Percentiles rank a stretch among this genome's conserved stretches.
Evolutionary conservation across 2,329 filamentous ascomycete species (phyloP).

Genomic region (Aspergillus thermomutatus): DNA sequence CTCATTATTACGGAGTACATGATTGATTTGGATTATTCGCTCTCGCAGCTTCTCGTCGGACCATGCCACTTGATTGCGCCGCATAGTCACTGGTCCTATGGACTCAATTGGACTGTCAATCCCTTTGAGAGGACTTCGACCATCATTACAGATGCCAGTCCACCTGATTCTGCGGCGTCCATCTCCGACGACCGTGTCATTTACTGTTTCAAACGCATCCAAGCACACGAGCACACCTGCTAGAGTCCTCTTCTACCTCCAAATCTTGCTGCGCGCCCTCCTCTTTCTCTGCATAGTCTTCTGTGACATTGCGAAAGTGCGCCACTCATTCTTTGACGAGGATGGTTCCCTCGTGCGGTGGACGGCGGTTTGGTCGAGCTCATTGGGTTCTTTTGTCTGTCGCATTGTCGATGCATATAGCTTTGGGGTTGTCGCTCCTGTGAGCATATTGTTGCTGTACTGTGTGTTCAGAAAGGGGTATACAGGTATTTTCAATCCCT

Average conservation of each 20-base stretch:
- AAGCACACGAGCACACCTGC: constrained; percentile 45
- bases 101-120: background rate
- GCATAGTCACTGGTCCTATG: background rate
- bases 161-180: constrained; percentile 49
- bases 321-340: constrained; percentile 23
- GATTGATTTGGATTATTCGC: background rate
- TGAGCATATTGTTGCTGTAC: constrained; percentile 41
- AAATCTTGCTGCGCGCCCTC: constrained; percentile 44
- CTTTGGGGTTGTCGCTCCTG: constrained; percentile 41
- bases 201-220: constrained; percentile 81
- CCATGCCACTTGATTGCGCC: background rate
- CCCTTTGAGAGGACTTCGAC: background rate
- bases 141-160: constrained; percentile 54
- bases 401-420: constrained; percentile 37
- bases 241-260: constrained; percentile 41
- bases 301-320: constrained; percentile 32
- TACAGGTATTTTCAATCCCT: constrained; percentile 42
- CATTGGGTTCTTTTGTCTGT: constrained; percentile 29
- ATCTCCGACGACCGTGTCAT: constrained; percentile 86
- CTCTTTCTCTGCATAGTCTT: constrained; percentile 42
- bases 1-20: too few species aligned
- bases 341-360: constrained; percentile 27
- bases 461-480: constrained; percentile 48
- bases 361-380: constrained; percentile 32
- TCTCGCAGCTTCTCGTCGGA: background rate